Percentiles rank a stretch among this genome's conserved stretches.
phyloP scores from a whole-genome alignment of 305 asterid species.

The Solanum hybrid region DNA sequence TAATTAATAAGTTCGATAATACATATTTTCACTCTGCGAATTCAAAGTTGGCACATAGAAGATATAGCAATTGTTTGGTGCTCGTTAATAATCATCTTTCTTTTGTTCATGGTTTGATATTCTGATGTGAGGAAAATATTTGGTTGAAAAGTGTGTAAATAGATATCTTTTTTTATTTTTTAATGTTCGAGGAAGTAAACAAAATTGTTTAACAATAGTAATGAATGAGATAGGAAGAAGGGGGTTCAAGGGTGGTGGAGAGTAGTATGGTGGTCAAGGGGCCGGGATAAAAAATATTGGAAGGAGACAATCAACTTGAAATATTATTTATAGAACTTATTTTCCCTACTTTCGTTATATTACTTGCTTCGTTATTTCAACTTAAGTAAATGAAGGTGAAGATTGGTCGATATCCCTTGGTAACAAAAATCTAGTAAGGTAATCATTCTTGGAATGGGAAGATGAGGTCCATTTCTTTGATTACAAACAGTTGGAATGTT shows the following conservation, averaged over 20 bases:
- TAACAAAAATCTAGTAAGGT: too few species aligned
- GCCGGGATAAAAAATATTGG: neutral
- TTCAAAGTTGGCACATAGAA: neutral
- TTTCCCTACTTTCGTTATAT: neutral
- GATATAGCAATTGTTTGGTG: neutral
- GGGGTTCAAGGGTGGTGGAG: neutral
- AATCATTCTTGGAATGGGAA: neutral
- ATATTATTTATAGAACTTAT: neutral
- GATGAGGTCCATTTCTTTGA: neutral
- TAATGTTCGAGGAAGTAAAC: neutral
- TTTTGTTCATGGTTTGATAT: neutral
- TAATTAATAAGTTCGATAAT: too few species aligned
- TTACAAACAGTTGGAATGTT: neutral
- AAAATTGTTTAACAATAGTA: neutral
- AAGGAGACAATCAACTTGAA: neutral
- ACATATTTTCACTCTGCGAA: neutral
- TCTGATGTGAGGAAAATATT: neutral
- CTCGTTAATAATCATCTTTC: neutral
- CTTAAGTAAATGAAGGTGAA: neutral
- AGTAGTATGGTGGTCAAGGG: neutral
- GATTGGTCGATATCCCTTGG: neutral
- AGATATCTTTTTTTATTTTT: too few species aligned
- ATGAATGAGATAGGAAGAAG: neutral
- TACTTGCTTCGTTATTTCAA: neutral
- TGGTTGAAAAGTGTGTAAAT: neutral